Evolutionary conservation across 352 stramenopile species (phyloP).

Genomic region (Pythium grandisporangium): DNA sequence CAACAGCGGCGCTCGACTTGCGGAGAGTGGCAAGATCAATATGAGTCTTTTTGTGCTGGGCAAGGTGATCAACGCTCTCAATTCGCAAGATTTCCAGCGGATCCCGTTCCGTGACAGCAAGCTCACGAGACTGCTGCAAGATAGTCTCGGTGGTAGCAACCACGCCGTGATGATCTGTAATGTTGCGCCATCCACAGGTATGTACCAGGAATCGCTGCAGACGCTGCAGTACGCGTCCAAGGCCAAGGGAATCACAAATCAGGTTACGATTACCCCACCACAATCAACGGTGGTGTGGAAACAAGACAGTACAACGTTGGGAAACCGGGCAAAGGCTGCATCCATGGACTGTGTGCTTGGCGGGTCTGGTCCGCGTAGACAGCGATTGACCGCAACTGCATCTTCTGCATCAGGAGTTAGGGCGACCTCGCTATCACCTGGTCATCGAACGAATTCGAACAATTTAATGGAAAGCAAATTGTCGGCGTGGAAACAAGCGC

Average conservation of each 20-base stretch:
- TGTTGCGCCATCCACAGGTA: conserved; percentile 9
- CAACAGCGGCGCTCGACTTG: conserved; percentile 19
- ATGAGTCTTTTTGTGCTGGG: conserved; percentile 67
- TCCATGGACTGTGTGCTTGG: too few species aligned
- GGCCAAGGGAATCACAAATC: conserved; percentile 19
- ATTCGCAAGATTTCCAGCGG: conserved; percentile 37
- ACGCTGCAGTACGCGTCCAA: conserved; percentile 33
- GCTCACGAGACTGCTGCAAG: conserved; percentile 63
- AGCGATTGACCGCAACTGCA: too few species aligned
- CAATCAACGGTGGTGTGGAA: too few species aligned
- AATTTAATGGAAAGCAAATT: too few species aligned
- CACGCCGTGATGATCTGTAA: conserved; percentile 37
- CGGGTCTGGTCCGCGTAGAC: too few species aligned
- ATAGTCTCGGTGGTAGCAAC: conserved; percentile 26
- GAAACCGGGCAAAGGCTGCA: not conserved
- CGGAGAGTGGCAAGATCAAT: conserved; percentile 55
- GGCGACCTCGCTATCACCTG: not conserved
- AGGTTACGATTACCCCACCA: conserved; percentile 16
- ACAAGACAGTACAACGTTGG: too few species aligned
- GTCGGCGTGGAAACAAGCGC: too few species aligned
- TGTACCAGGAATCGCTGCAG: conserved; percentile 26
- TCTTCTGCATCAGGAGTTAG: not conserved
- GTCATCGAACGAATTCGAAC: not conserved
- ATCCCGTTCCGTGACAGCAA: conserved; percentile 74
- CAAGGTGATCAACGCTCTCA: conserved; percentile 70